Base-by-base conservation (phyloP, 179 eudicot species). In the Camellia oleifera region DNA sequence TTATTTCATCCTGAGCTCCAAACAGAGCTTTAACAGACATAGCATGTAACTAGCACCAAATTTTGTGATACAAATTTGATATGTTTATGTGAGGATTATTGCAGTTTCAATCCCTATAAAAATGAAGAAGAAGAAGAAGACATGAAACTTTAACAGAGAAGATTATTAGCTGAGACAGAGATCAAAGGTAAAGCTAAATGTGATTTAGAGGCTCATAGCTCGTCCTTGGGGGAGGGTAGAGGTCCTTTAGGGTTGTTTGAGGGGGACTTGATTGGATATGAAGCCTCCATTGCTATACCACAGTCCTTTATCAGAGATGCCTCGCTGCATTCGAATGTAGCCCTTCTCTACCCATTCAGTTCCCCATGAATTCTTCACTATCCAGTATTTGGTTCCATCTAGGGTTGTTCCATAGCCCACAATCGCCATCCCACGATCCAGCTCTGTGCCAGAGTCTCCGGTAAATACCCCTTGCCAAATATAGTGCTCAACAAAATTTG, bases 341-440 rank as follows among this genome's bases (percentile, higher is more conserved):
- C 98, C 97, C 80, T 88, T 86, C 78, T 94, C 98, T 64, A 97
- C 98, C 98, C 98, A 94, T 45, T 85, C 90, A 17, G 79, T 73
- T 26, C 97, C 98, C 94, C 97, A 92, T 0, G 98, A 94, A 81
- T 91, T 94, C 84, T 83, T 92, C 78, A 94, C 93, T 5, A 81
- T 91, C 97, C 98, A 94, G 68, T 93, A 92, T 83, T 92, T 91
- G 17, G 97, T 91, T 45, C 97, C 97, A 48, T 92, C 95, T 5
- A 81, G 72, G 44, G 98, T 90, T 8, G 89, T 75, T 58, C 98
- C 98, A 45, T 91, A 94, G 40, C 98, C 98, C n/a, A 94, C 97
- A 3, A 82, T 74, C 40, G 91, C 91, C 64, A 94, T 94, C 18
- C 95, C 97, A 20, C 91, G 98, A 75, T 92, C 81, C 63, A 93